Conservation (phyloP, 2,329 filamentous ascomycete genomes). For the Nemania diffusa region DNA sequence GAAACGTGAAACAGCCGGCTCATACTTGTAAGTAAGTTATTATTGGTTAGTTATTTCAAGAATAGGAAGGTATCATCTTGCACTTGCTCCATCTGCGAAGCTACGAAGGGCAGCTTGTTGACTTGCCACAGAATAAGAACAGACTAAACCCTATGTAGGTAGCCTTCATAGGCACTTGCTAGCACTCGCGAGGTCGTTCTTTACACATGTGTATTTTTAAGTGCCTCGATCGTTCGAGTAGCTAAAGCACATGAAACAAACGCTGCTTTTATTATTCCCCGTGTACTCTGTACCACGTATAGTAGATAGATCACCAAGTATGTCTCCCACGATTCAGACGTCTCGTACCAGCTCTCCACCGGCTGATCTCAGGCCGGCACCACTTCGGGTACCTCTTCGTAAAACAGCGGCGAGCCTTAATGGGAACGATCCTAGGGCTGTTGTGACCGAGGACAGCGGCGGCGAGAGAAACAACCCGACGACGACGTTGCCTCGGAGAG, state of each 20-base stretch:
- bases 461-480: not conserved
- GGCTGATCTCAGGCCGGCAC: constrained; percentile 29
- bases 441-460: not conserved
- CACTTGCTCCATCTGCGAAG: not conserved
- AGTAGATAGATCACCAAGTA: constrained; percentile 15
- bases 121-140: not conserved
- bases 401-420: constrained; percentile 11
- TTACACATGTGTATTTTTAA: not conserved
- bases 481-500: not conserved
- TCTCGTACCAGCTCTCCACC: constrained; percentile 15
- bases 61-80: not conserved
- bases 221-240: constrained; percentile 2
- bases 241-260: constrained; percentile 29
- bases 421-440: not conserved
- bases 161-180: not conserved
- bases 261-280: constrained; percentile 13
- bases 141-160: not conserved
- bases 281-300: constrained; percentile 10
- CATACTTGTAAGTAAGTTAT: too few species aligned
- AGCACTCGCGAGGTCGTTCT: constrained; percentile 17
- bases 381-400: constrained; percentile 32
- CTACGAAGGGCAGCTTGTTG: not conserved
- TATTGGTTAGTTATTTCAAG: constrained; percentile 2
- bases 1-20: too few species aligned
- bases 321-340: constrained; percentile 19